Evolutionary conservation across 331 rosid species (phyloP).

Genomic region (Acacia concinna): DNA sequence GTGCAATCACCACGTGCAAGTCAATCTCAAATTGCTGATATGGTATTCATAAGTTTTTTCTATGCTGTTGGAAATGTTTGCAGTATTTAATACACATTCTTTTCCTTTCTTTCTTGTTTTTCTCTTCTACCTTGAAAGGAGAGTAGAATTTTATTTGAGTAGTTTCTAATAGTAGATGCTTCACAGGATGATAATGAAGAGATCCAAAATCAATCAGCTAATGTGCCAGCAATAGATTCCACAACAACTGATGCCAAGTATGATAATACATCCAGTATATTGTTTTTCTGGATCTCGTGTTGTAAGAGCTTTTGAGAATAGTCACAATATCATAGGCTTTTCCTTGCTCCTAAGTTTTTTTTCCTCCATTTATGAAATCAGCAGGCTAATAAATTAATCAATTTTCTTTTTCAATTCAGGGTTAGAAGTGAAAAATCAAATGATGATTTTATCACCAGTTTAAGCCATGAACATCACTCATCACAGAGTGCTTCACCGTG

Average conservation of each 20-base stretch:
- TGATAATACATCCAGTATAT: constrained; percentile 19
- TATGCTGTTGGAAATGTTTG: constrained; percentile 14
- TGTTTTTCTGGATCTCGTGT: constrained; percentile 19
- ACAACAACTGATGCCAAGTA: constrained; percentile 54
- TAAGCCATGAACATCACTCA: constrained; percentile 51
- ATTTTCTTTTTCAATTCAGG: constrained; percentile 45
- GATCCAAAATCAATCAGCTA: constrained; percentile 44
- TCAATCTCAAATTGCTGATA: constrained; percentile 43
- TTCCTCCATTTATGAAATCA: not conserved
- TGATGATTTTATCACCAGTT: constrained; percentile 54
- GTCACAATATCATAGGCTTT: not conserved
- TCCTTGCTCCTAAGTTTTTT: not conserved
- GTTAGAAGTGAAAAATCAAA: constrained; percentile 38
- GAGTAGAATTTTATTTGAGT: constrained; percentile 6
- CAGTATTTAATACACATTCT: not conserved
- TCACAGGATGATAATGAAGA: constrained; percentile 61
- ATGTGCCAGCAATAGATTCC: constrained; percentile 41
- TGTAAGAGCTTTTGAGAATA: constrained; percentile 12
- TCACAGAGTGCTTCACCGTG: constrained; percentile 52
- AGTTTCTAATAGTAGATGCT: constrained; percentile 34
- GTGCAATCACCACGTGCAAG: constrained; percentile 40
- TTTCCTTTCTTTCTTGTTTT: not conserved
- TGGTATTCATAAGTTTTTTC: constrained; percentile 41
- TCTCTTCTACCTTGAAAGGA: constrained; percentile 15
- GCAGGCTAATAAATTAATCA: not conserved